These are phyloP conservation scores for Cubamyces lactineus DNA, from an alignment of 768 basidiomycete genomes.

Conservation along the genomic window DNA sequence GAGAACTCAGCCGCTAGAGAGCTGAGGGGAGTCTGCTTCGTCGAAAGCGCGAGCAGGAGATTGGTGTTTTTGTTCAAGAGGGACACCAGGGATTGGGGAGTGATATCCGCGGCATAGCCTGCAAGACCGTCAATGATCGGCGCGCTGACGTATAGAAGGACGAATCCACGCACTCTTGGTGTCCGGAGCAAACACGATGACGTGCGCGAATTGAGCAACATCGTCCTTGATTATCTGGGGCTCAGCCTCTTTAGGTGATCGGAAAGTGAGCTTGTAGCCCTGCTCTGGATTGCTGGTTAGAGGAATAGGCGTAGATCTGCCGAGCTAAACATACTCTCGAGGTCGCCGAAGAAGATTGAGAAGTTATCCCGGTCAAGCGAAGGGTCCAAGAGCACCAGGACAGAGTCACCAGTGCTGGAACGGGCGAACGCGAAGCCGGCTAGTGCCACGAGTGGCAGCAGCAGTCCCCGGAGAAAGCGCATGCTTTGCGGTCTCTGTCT, in stretches of 20 bases:
- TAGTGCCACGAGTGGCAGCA: slow-evolving; percentile 21
- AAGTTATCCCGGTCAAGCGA: slow-evolving; percentile 67
- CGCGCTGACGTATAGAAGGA: background rate
- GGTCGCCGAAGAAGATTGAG: slow-evolving; percentile 78
- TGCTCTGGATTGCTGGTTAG: slow-evolving; percentile 49
- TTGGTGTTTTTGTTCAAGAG: slow-evolving; percentile 76
- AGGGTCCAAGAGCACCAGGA: slow-evolving; percentile 85
- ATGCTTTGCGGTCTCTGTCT: slow-evolving; percentile 9
- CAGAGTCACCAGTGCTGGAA: slow-evolving; percentile 81
- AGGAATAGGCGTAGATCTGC: background rate
- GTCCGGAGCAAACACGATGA: slow-evolving; percentile 85
- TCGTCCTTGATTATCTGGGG: slow-evolving; percentile 72
- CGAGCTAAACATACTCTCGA: slow-evolving; percentile 58
- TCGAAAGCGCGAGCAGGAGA: slow-evolving; percentile 80
- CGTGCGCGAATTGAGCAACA: slow-evolving; percentile 77
- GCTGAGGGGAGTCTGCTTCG: slow-evolving; percentile 72
- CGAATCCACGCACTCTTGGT: slow-evolving; percentile 69
- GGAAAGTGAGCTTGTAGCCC: slow-evolving; percentile 88
- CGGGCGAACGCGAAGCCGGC: slow-evolving; percentile 18
- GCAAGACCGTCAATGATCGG: background rate
- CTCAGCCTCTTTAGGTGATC: slow-evolving; percentile 73
- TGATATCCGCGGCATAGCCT: slow-evolving; percentile 62
- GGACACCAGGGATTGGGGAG: slow-evolving; percentile 77
- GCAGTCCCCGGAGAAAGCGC: slow-evolving; percentile 24
- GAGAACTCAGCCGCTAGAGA: slow-evolving; percentile 91